phyloP scores from a whole-genome alignment of 164 flowering plant species.

The Taxillus chinensis region DNA sequence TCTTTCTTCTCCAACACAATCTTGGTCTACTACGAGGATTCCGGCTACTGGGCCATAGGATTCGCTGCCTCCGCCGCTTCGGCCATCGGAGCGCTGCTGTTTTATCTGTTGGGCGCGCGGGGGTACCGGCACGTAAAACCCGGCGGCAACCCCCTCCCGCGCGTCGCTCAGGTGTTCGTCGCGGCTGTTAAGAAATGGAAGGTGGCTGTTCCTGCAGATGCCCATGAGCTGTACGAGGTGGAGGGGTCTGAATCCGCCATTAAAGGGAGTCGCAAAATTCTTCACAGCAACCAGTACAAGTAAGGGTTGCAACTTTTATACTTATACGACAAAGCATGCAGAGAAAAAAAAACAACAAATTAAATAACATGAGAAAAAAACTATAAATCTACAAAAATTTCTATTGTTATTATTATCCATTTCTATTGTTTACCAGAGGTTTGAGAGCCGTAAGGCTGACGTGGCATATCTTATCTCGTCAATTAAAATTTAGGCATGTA shows the following conservation, averaged over 20 bases:
- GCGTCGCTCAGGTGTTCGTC: slow-evolving; percentile 68
- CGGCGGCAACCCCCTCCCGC: slow-evolving; percentile 70
- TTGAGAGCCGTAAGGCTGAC: too few relatives aligned
- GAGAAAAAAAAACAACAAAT: too few relatives aligned
- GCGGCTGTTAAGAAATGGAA: slow-evolving; percentile 51
- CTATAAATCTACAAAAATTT: too few relatives aligned
- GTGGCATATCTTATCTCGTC: too few relatives aligned
- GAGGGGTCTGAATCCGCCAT: slow-evolving; percentile 66
- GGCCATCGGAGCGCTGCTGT: slow-evolving; percentile 42
- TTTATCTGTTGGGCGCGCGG: slow-evolving; percentile 32
- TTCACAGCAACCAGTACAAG: slow-evolving; percentile 53
- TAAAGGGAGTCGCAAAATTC: slow-evolving; percentile 69
- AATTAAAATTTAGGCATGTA: too few relatives aligned
- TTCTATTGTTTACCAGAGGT: too few relatives aligned
- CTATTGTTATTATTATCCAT: too few relatives aligned
- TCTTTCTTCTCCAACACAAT: slow-evolving; percentile 83
- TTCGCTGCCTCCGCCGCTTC: slow-evolving; percentile 51
- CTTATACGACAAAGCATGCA: too few relatives aligned
- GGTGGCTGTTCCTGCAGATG: slow-evolving; percentile 20
- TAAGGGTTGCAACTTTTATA: slow-evolving; percentile 9
- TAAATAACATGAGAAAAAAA: too few relatives aligned
- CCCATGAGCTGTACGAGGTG: slow-evolving; percentile 44
- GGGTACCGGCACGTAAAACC: slow-evolving; percentile 52
- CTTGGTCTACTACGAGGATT: slow-evolving; percentile 70
- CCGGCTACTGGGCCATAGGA: slow-evolving; percentile 67